phyloP scores from a whole-genome alignment of 2,329 filamentous ascomycete genomes.

The Beauveria caledonica region DNA sequence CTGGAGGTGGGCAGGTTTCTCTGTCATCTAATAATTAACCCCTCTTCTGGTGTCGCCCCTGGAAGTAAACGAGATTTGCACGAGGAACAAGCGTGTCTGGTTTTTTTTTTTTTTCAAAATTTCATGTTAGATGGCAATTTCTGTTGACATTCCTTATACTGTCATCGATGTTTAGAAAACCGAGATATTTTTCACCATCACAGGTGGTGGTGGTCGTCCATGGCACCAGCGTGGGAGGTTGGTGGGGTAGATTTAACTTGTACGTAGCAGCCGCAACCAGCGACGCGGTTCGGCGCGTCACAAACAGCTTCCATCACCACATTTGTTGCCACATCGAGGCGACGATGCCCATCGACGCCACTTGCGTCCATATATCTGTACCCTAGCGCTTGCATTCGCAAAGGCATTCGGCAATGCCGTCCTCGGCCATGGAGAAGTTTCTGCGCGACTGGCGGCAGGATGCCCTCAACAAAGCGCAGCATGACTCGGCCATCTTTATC shows the following conservation, averaged over 20 bases:
- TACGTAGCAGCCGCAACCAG: background rate
- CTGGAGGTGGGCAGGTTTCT: too few relatives aligned
- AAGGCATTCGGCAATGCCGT: background rate
- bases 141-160: too few relatives aligned
- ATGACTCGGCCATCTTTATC: slow-evolving; percentile 93
- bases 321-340: background rate
- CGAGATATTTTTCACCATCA: too few relatives aligned
- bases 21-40: too few relatives aligned
- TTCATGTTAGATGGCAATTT: too few relatives aligned
- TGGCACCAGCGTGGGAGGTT: background rate
- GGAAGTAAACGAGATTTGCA: too few relatives aligned
- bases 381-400: background rate
- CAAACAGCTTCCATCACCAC: slow-evolving; percentile 2
- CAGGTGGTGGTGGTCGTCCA: background rate
- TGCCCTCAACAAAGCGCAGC: slow-evolving; percentile 90
- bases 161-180: too few relatives aligned
- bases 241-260: background rate
- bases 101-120: too few relatives aligned
- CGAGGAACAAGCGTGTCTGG: too few relatives aligned
- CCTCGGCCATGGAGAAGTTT: slow-evolving; percentile 71
- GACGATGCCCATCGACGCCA: background rate
- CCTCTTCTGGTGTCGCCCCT: too few relatives aligned
- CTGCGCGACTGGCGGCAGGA: slow-evolving; percentile 92
- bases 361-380: background rate
- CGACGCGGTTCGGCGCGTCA: background rate